Evolutionary conservation across 495 filamentous ascomycete species (phyloP), one percentile per base, ranked within the genome.

Genomic region (Penicillium turbatum): DNA sequence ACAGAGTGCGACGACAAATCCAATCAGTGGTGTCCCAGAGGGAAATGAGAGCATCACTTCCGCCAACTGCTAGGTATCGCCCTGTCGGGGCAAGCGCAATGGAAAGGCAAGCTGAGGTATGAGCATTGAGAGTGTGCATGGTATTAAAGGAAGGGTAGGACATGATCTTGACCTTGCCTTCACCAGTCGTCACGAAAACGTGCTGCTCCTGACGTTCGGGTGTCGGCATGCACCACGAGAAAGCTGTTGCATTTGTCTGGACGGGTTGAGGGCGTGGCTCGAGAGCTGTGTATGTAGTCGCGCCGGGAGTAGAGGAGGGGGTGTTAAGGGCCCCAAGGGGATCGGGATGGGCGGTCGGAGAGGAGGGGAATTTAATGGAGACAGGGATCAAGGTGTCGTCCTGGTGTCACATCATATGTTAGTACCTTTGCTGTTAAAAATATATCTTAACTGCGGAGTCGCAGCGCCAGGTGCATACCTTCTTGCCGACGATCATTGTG

Each of bases 1-100:
- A 84, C 17, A 96, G 73, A 4, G 89, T 95, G 48, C 89, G 83
- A 42, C 85, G 79, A 64, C 90, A 96, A 47, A 93, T 85, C 91
- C 90, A 97, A 62, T 95, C 88, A 30, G 80, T 82, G 0, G 95
- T 96, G 66, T 97, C 91, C 87, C 92, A 98, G 13, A 97, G 80
- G 6, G 87, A 79, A 43, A 97, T 87, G 13, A 96, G 80, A 1
- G 90, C 88, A 69, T 98, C 95, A 47, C 86, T 86, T 8, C 90
- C 92, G 36, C 92, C 95, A 3, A 92, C 83, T 15, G 95, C 93
- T 16, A 98, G 79, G 61, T 90, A 90, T 42, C 83, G 80, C 31
- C 85, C 89, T 16, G 81, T 86, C 1, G 91, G 90, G 9, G 87
- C 86, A 39, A 91, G 76, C 47, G 86, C 79, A 35, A 87, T 74